These are phyloP conservation scores for Penicillium sp. DNA, from an alignment of 2,329 filamentous ascomycete species.

Conservation along the genomic window DNA sequence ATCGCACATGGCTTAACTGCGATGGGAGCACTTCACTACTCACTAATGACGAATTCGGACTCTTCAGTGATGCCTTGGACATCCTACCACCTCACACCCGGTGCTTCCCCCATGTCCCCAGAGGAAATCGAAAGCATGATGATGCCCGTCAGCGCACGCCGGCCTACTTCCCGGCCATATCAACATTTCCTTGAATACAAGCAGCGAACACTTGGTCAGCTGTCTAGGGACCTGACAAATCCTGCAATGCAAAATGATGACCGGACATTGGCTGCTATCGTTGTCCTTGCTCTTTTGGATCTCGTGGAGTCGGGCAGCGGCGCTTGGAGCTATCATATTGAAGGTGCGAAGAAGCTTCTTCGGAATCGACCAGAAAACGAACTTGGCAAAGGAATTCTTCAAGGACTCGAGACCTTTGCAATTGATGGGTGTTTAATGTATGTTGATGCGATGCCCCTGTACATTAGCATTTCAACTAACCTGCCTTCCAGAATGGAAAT, in stretches of 20 bases:
- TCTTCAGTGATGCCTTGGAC: slow-evolving; percentile 35
- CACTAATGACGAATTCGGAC: slow-evolving; percentile 35
- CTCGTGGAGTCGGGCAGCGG: slow-evolving; percentile 50
- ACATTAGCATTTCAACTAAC: slow-evolving; percentile 3
- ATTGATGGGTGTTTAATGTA: slow-evolving; percentile 38
- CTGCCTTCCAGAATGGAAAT: slow-evolving; percentile 33
- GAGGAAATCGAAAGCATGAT: slow-evolving; percentile 30
- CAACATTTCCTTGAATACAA: slow-evolving; percentile 46
- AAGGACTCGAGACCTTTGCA: slow-evolving; percentile 36
- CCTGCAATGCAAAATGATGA: slow-evolving; percentile 38
- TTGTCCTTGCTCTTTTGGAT: slow-evolving; percentile 50
- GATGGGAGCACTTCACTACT: slow-evolving; percentile 48
- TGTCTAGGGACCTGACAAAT: slow-evolving; percentile 34
- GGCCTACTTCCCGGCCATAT: slow-evolving; percentile 35
- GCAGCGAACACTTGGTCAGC: slow-evolving; percentile 44
- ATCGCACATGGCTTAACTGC: slow-evolving; percentile 47
- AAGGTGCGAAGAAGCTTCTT: slow-evolving; percentile 49
- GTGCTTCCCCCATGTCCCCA: slow-evolving; percentile 17
- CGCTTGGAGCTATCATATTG: slow-evolving; percentile 50
- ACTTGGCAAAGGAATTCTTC: slow-evolving; percentile 24
- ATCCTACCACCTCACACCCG: slow-evolving; percentile 15
- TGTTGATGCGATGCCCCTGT: slow-evolving; percentile 5
- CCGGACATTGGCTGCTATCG: slow-evolving; percentile 43
- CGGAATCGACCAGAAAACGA: slow-evolving; percentile 30
- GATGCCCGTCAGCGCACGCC: slow-evolving; percentile 29